Conservation (phyloP, 139 green algal genomes). For the Chlorella sp. region DNA sequence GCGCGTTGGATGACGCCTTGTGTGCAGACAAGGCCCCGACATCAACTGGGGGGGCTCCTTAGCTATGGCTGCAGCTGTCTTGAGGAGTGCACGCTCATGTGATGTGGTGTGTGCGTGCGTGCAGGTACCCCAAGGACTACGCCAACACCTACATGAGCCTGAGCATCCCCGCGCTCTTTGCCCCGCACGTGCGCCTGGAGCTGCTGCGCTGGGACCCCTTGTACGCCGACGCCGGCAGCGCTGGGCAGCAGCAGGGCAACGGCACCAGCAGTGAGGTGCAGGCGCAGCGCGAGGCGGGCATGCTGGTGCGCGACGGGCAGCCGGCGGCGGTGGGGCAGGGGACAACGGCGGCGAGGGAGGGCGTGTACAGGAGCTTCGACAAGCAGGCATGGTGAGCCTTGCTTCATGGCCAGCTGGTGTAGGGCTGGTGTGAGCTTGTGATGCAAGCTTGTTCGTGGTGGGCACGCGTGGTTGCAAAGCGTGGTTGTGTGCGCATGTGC, state of each 20-base stretch:
- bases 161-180: conserved; percentile 78
- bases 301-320: background rate
- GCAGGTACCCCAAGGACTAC: conserved; percentile 46
- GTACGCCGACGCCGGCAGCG: conserved; percentile 19
- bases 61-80: too few species aligned
- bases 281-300: background rate
- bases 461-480: too few species aligned
- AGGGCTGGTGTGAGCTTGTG: too few species aligned
- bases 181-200: conserved; percentile 88
- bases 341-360: background rate
- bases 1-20: too few species aligned
- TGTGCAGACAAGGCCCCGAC: too few species aligned
- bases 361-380: conserved; percentile 48
- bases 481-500: too few species aligned
- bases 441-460: too few species aligned
- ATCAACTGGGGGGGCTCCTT: too few species aligned
- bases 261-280: too few species aligned
- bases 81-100: too few species aligned
- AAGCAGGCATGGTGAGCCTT: conserved; percentile 49
- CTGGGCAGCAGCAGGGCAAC: too few species aligned
- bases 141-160: conserved; percentile 64
- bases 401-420: too few species aligned
- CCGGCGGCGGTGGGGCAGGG: background rate
- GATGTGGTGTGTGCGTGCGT: background rate
- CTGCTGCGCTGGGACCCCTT: conserved; percentile 90